phyloP scores from a whole-genome alignment of 768 basidiomycete species.

The Cystoderma amianthinum region DNA sequence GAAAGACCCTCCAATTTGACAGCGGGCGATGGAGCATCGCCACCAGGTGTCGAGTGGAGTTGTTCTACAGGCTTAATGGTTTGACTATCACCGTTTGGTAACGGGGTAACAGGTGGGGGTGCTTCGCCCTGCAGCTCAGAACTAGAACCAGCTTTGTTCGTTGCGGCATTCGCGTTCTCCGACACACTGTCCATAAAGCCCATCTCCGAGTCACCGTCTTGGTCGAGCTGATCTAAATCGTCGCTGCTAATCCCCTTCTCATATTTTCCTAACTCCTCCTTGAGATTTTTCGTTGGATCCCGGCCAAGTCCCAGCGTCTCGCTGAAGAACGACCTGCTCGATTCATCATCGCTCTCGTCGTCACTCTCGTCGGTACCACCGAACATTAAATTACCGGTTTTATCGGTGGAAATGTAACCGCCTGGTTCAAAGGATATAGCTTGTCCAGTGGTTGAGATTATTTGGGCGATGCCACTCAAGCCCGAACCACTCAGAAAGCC shows the following conservation, averaged over 20 bases:
- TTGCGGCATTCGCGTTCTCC: background rate
- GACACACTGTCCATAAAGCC: constrained; percentile 13
- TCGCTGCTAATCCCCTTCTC: constrained; percentile 39
- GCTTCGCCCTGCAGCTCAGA: constrained; percentile 31
- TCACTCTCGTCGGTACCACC: constrained; percentile 58
- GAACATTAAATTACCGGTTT: constrained; percentile 53
- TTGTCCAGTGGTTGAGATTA: constrained; percentile 47
- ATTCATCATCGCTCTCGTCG: constrained; percentile 43
- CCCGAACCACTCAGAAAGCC: constrained; percentile 26
- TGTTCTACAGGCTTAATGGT: constrained; percentile 35
- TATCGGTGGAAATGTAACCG: constrained; percentile 37
- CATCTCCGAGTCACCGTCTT: constrained; percentile 27
- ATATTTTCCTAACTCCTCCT: constrained; percentile 56
- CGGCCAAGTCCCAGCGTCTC: constrained; percentile 38
- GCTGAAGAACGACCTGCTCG: constrained; percentile 39
- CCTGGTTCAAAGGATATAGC: constrained; percentile 63
- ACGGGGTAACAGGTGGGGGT: constrained; percentile 36
- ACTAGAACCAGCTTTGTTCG: constrained; percentile 4
- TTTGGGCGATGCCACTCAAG: constrained; percentile 44
- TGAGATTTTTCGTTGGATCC: constrained; percentile 51
- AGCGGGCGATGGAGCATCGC: constrained; percentile 46
- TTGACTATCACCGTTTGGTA: constrained; percentile 38
- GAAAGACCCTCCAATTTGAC: constrained; percentile 59
- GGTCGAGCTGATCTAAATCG: constrained; percentile 28
- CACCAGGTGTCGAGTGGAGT: constrained; percentile 39